These are phyloP conservation scores for Ogataea trehaloabstinens DNA, from an alignment of 805 yeast genomes.

Conservation along the genomic window DNA sequence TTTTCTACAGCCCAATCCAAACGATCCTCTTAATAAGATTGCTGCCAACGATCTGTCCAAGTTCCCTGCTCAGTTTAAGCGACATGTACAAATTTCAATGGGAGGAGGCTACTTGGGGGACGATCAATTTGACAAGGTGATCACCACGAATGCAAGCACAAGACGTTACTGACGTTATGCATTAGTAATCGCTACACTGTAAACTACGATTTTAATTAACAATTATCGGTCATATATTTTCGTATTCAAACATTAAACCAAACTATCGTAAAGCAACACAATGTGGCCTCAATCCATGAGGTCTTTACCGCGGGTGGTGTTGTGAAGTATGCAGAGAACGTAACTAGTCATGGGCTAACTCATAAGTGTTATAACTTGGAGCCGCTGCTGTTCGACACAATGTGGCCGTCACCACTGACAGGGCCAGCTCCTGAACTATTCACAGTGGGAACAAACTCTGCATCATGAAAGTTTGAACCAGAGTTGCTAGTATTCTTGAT, in stretches of 20 bases:
- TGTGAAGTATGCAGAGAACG: too few relatives aligned
- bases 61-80: slow-evolving; percentile 48
- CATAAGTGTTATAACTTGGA: too few relatives aligned
- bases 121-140: slow-evolving; percentile 62
- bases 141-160: slow-evolving; percentile 10
- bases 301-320: not conserved
- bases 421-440: slow-evolving; percentile 21
- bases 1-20: slow-evolving; percentile 86
- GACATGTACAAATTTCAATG: slow-evolving; percentile 64
- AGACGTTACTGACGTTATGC: slow-evolving; percentile 8
- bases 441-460: slow-evolving; percentile 32
- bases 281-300: not conserved
- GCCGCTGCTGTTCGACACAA: too few relatives aligned
- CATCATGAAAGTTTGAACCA: slow-evolving; percentile 6
- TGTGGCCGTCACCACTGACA: slow-evolving; percentile 26
- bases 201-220: not conserved
- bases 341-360: too few relatives aligned
- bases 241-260: too few relatives aligned
- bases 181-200: too few relatives aligned
- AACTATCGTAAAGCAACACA: not conserved
- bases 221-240: not conserved
- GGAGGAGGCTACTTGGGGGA: slow-evolving; percentile 63
- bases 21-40: slow-evolving; percentile 89
- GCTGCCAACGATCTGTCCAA: slow-evolving; percentile 64
- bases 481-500: slow-evolving; percentile 25